These are phyloP conservation scores for Penicillium coffeae DNA, from an alignment of 495 filamentous ascomycete species.

Conservation along the genomic window DNA sequence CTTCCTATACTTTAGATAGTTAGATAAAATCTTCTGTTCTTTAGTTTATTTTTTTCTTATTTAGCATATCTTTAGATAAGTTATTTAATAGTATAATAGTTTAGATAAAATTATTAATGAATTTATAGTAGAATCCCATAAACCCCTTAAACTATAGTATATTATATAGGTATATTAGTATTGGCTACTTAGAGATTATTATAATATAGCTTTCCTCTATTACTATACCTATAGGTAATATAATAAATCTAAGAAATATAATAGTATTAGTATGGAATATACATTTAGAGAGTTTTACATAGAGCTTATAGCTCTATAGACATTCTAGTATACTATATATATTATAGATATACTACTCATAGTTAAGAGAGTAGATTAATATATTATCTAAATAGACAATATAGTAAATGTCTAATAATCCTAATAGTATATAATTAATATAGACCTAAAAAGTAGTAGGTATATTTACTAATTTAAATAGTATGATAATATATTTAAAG, in stretches of 20 bases:
- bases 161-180: no score
- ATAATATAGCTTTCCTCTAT: no score
- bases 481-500: slow-evolving; percentile 3
- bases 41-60: no score
- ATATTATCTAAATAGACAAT: neutral
- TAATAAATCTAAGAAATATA: neutral
- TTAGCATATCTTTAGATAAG: neutral
- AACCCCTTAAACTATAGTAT: no score
- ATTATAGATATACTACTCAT: neutral
- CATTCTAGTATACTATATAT: neutral
- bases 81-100: neutral
- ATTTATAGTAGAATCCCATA: neutral
- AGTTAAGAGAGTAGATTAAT: neutral
- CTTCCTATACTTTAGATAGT: no score
- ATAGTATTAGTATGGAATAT: neutral
- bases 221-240: neutral
- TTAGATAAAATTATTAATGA: no score
- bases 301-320: neutral
- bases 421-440: neutral
- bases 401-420: neutral
- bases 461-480: neutral
- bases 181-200: no score
- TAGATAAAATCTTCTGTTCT: neutral
- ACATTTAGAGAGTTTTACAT: neutral
- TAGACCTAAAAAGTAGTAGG: neutral